Evolutionary conservation across 208 protist genomes (phyloP).

Genomic region (Trypanosoma grayi): DNA sequence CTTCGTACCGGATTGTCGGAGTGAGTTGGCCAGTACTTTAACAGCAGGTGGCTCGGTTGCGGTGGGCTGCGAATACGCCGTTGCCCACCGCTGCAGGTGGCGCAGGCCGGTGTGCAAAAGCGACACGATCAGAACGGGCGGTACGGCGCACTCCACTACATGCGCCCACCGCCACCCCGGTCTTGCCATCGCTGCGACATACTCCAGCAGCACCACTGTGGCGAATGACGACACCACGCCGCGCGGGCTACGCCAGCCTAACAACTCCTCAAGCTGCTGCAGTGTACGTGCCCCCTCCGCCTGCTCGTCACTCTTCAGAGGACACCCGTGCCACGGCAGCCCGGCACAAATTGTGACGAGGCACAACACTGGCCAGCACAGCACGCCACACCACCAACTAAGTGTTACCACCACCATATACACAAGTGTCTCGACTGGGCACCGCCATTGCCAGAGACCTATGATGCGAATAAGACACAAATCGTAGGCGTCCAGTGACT

Average conservation of each 20-base stretch:
- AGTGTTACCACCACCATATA: conserved; percentile 4
- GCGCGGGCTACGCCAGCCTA: conserved; percentile 2
- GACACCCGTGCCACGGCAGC: background rate
- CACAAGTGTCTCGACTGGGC: conserved; percentile 10
- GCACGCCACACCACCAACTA: conserved; percentile 1
- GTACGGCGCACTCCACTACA: background rate
- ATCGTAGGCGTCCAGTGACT: conserved; percentile 18
- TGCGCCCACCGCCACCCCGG: background rate
- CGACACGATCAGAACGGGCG: conserved; percentile 1
- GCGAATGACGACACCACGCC: background rate
- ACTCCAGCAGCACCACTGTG: background rate
- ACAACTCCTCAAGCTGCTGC: background rate
- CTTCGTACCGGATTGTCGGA: background rate
- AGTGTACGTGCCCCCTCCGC: background rate
- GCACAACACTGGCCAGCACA: conserved; percentile 9
- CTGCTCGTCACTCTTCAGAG: background rate
- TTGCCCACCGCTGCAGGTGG: background rate
- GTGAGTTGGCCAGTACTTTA: background rate
- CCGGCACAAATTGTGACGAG: conserved; percentile 1
- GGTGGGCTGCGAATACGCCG: background rate
- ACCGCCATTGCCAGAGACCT: conserved; percentile 13
- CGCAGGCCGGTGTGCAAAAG: conserved; percentile 10
- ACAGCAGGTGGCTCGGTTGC: background rate
- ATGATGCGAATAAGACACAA: conserved; percentile 20
- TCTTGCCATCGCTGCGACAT: background rate